These are phyloP conservation scores for Spathaspora passalidarum DNA, from an alignment of 805 yeast species.

Conservation along the genomic window DNA sequence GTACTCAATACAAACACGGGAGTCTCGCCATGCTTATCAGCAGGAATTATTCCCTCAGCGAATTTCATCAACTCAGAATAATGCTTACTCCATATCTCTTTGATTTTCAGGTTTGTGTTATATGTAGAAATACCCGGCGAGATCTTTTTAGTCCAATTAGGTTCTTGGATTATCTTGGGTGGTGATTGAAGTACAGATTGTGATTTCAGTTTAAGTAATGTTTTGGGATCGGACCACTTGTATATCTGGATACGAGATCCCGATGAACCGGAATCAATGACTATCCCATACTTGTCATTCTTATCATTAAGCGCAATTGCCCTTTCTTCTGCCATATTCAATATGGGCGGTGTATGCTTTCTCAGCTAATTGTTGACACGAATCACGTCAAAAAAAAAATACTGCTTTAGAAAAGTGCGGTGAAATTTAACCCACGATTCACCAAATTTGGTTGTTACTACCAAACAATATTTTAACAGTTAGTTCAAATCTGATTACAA, in stretches of 20 bases:
- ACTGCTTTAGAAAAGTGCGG: no score
- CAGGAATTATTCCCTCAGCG: constrained; percentile 72
- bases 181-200: constrained; percentile 48
- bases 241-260: constrained; percentile 89
- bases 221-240: constrained; percentile 60
- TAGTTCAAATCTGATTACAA: no score
- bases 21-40: constrained; percentile 55
- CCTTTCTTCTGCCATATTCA: background rate
- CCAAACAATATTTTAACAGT: no score
- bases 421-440: no score
- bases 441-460: no score
- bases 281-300: constrained; percentile 65
- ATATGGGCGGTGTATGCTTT: no score
- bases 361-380: no score
- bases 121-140: constrained; percentile 83
- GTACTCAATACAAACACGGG: constrained; percentile 93
- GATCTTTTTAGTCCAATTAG: constrained; percentile 68
- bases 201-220: constrained; percentile 20
- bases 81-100: constrained; percentile 68
- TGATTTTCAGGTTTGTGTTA: constrained; percentile 37
- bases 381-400: no score
- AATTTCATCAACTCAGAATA: constrained; percentile 59
- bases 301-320: background rate
- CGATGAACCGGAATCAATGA: constrained; percentile 92
- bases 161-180: constrained; percentile 62